phyloP scores from a whole-genome alignment of 202 grass and related monocot species.

The Dendrocalamus latiflorus region DNA sequence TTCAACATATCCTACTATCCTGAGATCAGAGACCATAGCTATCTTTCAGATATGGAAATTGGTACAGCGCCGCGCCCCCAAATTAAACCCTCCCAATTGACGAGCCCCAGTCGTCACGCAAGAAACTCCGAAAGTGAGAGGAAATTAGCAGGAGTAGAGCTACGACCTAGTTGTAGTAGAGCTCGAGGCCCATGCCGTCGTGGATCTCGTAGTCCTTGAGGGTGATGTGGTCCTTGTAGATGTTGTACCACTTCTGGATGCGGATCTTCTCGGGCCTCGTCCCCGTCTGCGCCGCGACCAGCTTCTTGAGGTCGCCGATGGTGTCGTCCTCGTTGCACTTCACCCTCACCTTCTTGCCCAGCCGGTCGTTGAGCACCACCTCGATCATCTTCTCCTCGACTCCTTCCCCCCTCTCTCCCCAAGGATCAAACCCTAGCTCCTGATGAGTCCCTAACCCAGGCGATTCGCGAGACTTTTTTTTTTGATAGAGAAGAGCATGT shows the following conservation, averaged over 20 bases:
- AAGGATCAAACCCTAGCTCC: constrained; percentile 10
- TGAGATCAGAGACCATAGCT: not conserved
- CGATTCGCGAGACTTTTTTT: too few species aligned
- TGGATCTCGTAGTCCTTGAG: constrained; percentile 97
- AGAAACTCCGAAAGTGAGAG: not conserved
- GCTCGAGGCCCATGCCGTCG: constrained; percentile 99
- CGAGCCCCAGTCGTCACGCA: not conserved
- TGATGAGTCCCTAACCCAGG: too few species aligned
- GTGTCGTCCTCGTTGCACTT: constrained; percentile 99
- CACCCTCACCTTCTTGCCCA: constrained; percentile 98
- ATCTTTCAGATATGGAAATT: not conserved
- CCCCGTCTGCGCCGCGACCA: constrained; percentile 92
- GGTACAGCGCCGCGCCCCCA: not conserved
- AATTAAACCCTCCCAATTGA: not conserved
- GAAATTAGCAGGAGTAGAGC: not conserved
- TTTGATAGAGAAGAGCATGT: too few species aligned
- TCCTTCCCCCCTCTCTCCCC: not conserved
- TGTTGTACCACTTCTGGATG: constrained; percentile 99
- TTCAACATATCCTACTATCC: not conserved
- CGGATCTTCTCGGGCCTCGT: constrained; percentile 96
- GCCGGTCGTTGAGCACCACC: constrained; percentile 94
- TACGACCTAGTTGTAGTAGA: constrained; percentile 83
- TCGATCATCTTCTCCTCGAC: constrained; percentile 64
- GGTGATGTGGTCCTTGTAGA: constrained; percentile 99
- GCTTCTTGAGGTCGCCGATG: constrained; percentile 99